Conservation (phyloP, 441 rosid species). For the Geranium incanum region DNA sequence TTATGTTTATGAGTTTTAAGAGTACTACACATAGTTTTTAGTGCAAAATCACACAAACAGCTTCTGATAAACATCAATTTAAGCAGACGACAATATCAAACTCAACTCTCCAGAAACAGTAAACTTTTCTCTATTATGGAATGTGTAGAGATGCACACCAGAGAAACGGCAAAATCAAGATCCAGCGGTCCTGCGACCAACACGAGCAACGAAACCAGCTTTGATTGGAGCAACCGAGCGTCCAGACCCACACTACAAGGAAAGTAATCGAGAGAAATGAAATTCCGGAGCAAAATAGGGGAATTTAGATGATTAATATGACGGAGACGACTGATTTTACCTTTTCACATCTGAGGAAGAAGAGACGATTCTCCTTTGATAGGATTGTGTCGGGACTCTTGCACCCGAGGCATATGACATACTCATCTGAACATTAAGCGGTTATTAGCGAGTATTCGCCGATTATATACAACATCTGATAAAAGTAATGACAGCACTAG, state of each 20-base stretch:
- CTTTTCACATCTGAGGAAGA: slow-evolving; percentile 79
- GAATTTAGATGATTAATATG: background rate
- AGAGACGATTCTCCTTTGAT: slow-evolving; percentile 59
- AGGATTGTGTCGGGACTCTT: slow-evolving; percentile 76
- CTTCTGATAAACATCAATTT: too few relatives aligned
- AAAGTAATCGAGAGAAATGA: background rate
- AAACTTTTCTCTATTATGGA: background rate
- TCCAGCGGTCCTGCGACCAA: slow-evolving; percentile 66
- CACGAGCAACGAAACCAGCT: slow-evolving; percentile 81
- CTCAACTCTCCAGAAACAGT: too few relatives aligned
- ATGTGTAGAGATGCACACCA: background rate
- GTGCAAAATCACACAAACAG: too few relatives aligned
- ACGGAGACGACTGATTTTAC: slow-evolving; percentile 21
- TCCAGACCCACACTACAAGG: slow-evolving; percentile 81
- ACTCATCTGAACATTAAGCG: slow-evolving; percentile 45
- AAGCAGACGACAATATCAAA: too few relatives aligned
- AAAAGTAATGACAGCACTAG: background rate
- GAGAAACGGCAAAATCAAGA: slow-evolving; percentile 24
- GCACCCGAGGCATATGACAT: slow-evolving; percentile 76
- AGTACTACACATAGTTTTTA: too few relatives aligned
- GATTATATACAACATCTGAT: too few relatives aligned
- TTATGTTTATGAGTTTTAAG: too few relatives aligned
- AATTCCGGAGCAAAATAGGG: background rate
- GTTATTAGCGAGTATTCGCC: background rate
- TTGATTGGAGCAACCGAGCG: slow-evolving; percentile 80